Evolutionary conservation across 2,329 filamentous ascomycete genomes (phyloP), one percentile per base, ranked within the genome.

Genomic region (Colletotrichum brevisporum): DNA sequence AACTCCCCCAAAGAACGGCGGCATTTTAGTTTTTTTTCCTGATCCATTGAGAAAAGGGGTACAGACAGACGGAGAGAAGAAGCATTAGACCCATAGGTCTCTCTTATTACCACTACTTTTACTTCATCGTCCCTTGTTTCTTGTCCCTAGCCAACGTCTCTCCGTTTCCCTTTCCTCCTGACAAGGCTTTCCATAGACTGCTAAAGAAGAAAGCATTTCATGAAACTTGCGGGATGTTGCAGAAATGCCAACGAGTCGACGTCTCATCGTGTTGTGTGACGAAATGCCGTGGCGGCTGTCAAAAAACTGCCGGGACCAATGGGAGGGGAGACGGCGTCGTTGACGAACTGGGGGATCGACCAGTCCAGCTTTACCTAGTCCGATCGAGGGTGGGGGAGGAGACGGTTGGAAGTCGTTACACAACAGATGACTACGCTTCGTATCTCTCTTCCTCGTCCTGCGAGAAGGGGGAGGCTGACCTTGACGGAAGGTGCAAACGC

Each of bases 1-100:
- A 21, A 54, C 8, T 36, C 8, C 15, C 41, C 39, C 36, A 62
- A 47, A 62, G 48, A 62, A 53, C 50, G 65, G 60, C 54, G 41
- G 54, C 48, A 64, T 57, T 67, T 50, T 47, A 31, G 54, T 41
- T 58, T 57, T 67, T 50, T 47, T 26, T 24, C 21, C 54, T 36
- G n/a, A 57, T 26, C 41, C 63, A 66, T 67, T 51, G 58, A 52
- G 27, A 55, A 47, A 64, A 39, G 50, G 41, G 31, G 62, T 13
- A 53, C 58, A 62, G 58, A 52, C 8, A 52, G 57, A 57, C 41
- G 48, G 16, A 43, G 31, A 52, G n/a, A 47, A 55, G 55, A 47
- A 54, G 55, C 66, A 69, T 66, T 66, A 69, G 66, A 69, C 55
- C 52, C 45, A 31, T 45, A 59, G 43, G 62, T 69, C 55, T 60